A percentile compares a stretch with the other conserved stretches of the same genome.
These are phyloP conservation scores for Penicillium canariense DNA, from an alignment of 495 filamentous ascomycete genomes.

Conservation along the genomic window DNA sequence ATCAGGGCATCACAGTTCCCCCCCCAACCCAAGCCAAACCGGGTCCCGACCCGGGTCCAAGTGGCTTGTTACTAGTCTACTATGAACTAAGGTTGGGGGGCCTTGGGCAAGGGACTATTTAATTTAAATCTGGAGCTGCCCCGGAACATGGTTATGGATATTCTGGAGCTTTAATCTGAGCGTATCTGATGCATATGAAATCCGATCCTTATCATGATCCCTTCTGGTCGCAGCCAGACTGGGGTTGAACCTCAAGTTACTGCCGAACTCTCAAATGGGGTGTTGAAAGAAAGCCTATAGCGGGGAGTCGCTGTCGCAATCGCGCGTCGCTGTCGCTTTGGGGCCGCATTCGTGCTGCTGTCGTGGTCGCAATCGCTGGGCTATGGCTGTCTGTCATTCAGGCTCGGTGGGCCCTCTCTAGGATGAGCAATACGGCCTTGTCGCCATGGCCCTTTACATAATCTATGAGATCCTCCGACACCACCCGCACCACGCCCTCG, in stretches of 20 bases:
- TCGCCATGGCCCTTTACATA: constrained; percentile 40
- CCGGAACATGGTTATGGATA: not conserved
- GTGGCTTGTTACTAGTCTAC: too few relatives aligned
- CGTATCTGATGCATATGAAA: not conserved
- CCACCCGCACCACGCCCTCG: constrained; percentile 27
- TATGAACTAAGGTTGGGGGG: too few relatives aligned
- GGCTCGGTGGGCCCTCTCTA: constrained; percentile 26
- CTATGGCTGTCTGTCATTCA: constrained; percentile 13
- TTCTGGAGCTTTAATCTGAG: not conserved
- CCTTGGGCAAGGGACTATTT: too few relatives aligned
- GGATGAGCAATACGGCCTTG: constrained; percentile 35
- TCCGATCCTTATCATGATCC: not conserved
- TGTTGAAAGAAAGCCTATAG: not conserved
- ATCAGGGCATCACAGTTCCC: too few relatives aligned
- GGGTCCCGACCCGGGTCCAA: not conserved
- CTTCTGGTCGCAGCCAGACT: not conserved
- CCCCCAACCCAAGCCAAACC: too few relatives aligned
- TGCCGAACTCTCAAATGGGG: not conserved
- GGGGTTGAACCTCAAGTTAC: not conserved
- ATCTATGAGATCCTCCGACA: constrained; percentile 35
- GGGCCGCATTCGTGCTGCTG: not conserved
- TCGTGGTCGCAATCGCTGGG: not conserved
- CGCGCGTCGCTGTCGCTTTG: not conserved
- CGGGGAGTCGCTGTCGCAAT: not conserved
- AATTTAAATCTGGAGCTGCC: not conserved